Evolutionary conservation across 1,139 yeast species (phyloP), one percentile per base, ranked within the genome.

Genomic region (Kodamaea ohmeri): DNA sequence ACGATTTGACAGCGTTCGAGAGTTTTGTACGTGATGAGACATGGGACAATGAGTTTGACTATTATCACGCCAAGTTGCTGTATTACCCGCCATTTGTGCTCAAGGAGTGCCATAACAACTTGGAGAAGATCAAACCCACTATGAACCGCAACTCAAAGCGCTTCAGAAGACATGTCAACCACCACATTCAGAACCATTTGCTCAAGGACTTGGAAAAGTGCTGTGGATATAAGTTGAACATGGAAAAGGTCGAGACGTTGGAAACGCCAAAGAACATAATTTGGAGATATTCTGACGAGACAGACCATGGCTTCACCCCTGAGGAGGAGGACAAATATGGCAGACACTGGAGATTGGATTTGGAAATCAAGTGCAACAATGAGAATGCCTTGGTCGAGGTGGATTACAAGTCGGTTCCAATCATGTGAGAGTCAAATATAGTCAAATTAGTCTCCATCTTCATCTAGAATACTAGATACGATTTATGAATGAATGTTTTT

Each of bases 21-120:
- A 71, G 72, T 34, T 83, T 68, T 57, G 67, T 83, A 43, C 71
- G 80, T 52, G 87, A 81, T 52, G 89, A 81, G 55, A 78, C 85
- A 9, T 82, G 86, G 76, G 90, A 83, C 57, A 80, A 83, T 43
- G 89, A 82, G 43, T 80, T 74, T 53, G 85, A 79, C 53, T 76
- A 78, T 52, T 67, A 80, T 51, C 85, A 81, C 56, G 86, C 86
- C 36, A 80, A 75, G 48, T 66, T 82, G 46, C 68, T 68, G 37
- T 83, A 83, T 59, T 72, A 77, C 51, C 92, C 92, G 19, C 90
- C 90, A 36, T 83, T 83, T 54, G 76, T 83, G 35, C 52, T 83
- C 60, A 74, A 75, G 49, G 83, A 78, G 48, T 74, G 83, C 46
- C 86, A 80, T 49, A 77, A 81, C 42, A 80, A 83, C 55, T 76